These are phyloP conservation scores for Colletotrichum kahawae DNA, from an alignment of 2,329 filamentous ascomycete species.

Conservation along the genomic window DNA sequence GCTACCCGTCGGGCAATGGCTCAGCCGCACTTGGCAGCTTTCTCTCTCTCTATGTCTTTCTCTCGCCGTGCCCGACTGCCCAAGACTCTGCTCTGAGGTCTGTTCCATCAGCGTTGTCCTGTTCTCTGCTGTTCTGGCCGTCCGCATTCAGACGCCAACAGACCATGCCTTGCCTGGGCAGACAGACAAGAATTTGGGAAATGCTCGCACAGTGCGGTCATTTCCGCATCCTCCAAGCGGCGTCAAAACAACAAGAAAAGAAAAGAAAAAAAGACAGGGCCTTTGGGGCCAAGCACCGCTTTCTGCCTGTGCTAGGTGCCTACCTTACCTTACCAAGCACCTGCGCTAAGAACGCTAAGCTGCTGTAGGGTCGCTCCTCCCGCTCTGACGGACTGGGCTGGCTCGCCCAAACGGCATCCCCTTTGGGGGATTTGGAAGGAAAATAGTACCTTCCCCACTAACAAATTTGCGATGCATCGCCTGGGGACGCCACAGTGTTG, in stretches of 20 bases:
- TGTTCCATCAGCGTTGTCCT: neutral
- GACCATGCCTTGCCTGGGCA: neutral
- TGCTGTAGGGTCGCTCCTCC: constrained; percentile 11
- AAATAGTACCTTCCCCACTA: neutral
- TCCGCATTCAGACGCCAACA: constrained; percentile 1
- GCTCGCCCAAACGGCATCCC: constrained; percentile 4
- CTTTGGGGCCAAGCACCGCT: neutral
- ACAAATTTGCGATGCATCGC: neutral
- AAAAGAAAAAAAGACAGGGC: neutral
- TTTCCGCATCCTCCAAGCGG: neutral
- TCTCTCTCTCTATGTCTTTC: neutral
- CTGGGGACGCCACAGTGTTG: neutral
- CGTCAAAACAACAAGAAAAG: neutral
- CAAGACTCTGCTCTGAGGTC: neutral
- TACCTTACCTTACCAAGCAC: neutral
- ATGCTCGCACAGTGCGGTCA: constrained; percentile 4
- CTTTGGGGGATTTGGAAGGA: neutral
- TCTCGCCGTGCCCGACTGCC: neutral
- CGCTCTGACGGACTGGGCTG: constrained; percentile 15
- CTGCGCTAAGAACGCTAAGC: neutral
- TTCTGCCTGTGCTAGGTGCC: neutral
- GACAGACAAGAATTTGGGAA: neutral
- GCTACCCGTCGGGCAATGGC: neutral
- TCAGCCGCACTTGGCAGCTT: constrained; percentile 7
- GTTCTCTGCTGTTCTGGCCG: neutral